A percentile compares a stretch with the other conserved stretches of the same genome.
These are phyloP conservation scores for Carex arenaria DNA, from an alignment of 202 grass and related monocot species.

Conservation along the genomic window DNA sequence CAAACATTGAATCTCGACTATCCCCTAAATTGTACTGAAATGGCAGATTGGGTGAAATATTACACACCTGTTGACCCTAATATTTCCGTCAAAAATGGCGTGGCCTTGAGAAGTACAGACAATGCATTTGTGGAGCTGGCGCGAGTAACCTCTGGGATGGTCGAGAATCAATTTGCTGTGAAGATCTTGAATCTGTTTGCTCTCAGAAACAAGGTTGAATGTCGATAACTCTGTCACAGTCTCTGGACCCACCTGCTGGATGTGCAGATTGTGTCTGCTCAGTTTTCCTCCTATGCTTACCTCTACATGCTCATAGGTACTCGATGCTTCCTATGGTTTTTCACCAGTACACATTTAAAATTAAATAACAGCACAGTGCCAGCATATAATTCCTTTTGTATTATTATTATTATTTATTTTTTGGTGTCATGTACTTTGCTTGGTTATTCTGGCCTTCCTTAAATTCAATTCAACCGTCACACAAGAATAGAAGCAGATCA, in stretches of 20 bases:
- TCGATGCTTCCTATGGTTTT: slow-evolving; percentile 50
- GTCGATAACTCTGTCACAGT: slow-evolving; percentile 69
- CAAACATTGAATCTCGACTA: neutral
- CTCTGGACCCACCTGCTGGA: slow-evolving; percentile 77
- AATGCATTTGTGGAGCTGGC: slow-evolving; percentile 88
- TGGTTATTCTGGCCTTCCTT: too few species aligned
- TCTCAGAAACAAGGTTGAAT: slow-evolving; percentile 70
- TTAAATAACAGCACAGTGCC: neutral
- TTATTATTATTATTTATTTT: too few species aligned
- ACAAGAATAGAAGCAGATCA: too few species aligned
- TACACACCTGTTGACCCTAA: slow-evolving; percentile 83
- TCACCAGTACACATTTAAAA: neutral
- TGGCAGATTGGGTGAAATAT: neutral
- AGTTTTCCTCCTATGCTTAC: slow-evolving; percentile 75
- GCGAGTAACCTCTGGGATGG: slow-evolving; percentile 64
- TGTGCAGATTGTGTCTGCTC: slow-evolving; percentile 90
- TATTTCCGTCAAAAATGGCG: slow-evolving; percentile 92
- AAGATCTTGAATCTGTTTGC: slow-evolving; percentile 88
- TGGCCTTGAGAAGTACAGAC: slow-evolving; percentile 58
- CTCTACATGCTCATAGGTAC: slow-evolving; percentile 81
- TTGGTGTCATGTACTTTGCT: too few species aligned
- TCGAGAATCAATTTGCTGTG: slow-evolving; percentile 93
- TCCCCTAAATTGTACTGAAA: neutral
- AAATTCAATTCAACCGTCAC: too few species aligned
- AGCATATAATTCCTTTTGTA: too few species aligned